Evolutionary conservation across 139 green algal genomes (phyloP).

Genomic region (Edaphochlamys debaryana): DNA sequence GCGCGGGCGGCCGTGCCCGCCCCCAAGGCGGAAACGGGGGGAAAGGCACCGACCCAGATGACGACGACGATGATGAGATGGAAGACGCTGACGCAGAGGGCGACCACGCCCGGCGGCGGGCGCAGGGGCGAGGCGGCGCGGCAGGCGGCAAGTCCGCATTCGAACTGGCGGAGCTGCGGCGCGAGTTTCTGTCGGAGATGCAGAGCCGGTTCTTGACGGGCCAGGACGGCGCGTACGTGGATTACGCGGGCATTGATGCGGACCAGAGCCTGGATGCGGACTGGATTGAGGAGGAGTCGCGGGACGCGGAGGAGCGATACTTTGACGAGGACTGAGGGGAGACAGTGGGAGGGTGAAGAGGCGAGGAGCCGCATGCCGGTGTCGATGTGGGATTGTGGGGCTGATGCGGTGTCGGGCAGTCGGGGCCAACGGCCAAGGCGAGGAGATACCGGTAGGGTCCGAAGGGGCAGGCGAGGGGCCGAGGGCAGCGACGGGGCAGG

Average conservation of each 20-base stretch:
- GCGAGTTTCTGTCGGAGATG: slow-evolving; percentile 79
- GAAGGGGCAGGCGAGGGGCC: too few species aligned
- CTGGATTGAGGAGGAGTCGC: slow-evolving; percentile 53
- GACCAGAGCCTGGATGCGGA: slow-evolving; percentile 57
- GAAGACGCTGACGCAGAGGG: neutral
- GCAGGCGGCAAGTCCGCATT: neutral
- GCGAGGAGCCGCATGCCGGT: too few species aligned
- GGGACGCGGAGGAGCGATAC: slow-evolving; percentile 66
- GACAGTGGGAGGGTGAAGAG: too few species aligned
- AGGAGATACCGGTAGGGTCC: too few species aligned
- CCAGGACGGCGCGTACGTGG: slow-evolving; percentile 56
- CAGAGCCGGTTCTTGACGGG: slow-evolving; percentile 76
- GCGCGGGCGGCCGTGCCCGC: neutral
- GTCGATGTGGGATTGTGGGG: too few species aligned
- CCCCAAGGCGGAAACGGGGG: too few species aligned
- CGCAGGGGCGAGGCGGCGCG: neutral
- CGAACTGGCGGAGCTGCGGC: slow-evolving; percentile 32
- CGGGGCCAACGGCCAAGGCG: too few species aligned
- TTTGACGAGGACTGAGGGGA: slow-evolving; percentile 61
- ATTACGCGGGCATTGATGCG: slow-evolving; percentile 54
- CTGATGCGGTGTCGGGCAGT: too few species aligned
- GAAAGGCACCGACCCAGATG: too few species aligned
- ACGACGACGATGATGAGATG: neutral
- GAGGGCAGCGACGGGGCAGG: too few species aligned
- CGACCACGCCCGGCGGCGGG: neutral